Evolutionary conservation across 768 basidiomycete genomes (phyloP).

Genomic region (Baorangia bicolor): DNA sequence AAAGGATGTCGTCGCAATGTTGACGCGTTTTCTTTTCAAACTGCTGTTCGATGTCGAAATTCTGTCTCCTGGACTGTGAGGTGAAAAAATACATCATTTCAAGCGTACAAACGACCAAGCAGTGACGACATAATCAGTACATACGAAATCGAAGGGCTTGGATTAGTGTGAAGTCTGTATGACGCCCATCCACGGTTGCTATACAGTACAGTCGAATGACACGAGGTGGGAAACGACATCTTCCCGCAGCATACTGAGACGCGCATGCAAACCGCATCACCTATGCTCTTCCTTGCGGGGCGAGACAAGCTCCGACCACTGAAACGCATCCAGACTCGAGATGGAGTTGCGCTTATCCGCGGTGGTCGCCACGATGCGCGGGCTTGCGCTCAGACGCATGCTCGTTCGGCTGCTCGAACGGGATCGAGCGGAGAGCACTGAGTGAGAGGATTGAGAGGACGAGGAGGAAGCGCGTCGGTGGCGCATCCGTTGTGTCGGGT

Average conservation of each 20-base stretch:
- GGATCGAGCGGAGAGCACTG: slow-evolving; percentile 38
- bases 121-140: slow-evolving; percentile 3
- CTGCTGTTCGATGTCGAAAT: not conserved
- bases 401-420: slow-evolving; percentile 45
- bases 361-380: slow-evolving; percentile 31
- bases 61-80: not conserved
- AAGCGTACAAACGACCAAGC: slow-evolving; percentile 5
- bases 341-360: slow-evolving; percentile 33
- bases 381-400: slow-evolving; percentile 33
- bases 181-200: not conserved
- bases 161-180: not conserved
- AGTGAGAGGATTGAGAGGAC: slow-evolving; percentile 55
- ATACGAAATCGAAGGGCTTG: not conserved
- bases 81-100: not conserved
- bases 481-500: slow-evolving; percentile 75
- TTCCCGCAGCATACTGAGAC: not conserved
- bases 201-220: slow-evolving; percentile 9
- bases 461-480: slow-evolving; percentile 77
- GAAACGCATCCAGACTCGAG: slow-evolving; percentile 32
- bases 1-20: not conserved
- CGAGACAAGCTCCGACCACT: slow-evolving; percentile 34
- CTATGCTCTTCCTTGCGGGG: slow-evolving; percentile 30
- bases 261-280: slow-evolving; percentile 2
- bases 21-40: not conserved
- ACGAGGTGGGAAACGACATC: not conserved